Conservation (phyloP, 176 grass and related monocot genomes). For the Dactylis glomerata region DNA sequence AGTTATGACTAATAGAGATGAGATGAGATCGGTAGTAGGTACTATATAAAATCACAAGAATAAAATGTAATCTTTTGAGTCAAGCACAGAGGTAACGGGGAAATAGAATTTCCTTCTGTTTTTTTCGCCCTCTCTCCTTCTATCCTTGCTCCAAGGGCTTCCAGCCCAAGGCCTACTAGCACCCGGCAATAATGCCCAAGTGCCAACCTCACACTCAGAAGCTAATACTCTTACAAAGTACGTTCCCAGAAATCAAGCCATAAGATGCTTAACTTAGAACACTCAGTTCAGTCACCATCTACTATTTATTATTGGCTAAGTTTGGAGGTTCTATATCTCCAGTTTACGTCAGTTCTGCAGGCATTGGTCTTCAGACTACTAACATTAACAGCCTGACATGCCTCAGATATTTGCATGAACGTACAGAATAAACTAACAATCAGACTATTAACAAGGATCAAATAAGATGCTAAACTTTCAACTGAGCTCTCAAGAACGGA, state of each 20-base stretch:
- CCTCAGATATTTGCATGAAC: constrained; percentile 66
- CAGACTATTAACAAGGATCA: not conserved
- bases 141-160: not conserved
- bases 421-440: constrained; percentile 23
- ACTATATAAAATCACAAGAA: not conserved
- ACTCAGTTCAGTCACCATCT: not conserved
- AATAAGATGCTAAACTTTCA: constrained; percentile 59
- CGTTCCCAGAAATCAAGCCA: not conserved
- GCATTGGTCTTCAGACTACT: constrained; percentile 63
- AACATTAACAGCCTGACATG: constrained; percentile 86
- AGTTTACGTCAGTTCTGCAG: constrained; percentile 68
- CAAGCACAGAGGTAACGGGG: not conserved
- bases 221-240: not conserved
- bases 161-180: not conserved
- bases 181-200: not conserved
- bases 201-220: not conserved
- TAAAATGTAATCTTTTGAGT: not conserved
- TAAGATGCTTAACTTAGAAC: not conserved
- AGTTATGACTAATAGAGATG: not conserved
- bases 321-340: not conserved
- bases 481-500: constrained; percentile 44
- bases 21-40: not conserved
- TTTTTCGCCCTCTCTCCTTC: not conserved
- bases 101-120: not conserved
- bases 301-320: not conserved